Evolutionary conservation across 2,329 filamentous ascomycete genomes (phyloP).

Genomic region (Celoporthe dispersa): DNA sequence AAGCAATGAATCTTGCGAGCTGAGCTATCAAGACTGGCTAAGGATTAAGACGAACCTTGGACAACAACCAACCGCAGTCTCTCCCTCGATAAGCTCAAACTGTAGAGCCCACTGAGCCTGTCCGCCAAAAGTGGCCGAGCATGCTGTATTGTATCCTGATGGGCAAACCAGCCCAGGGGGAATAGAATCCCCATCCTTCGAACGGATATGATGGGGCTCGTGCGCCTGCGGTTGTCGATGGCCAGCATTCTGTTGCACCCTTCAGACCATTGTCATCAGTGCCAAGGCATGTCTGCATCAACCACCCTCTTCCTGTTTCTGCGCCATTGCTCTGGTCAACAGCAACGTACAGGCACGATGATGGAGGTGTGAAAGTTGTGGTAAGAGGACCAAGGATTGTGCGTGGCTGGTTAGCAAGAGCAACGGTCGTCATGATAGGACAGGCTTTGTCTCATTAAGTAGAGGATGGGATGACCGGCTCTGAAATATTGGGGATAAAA

Average conservation of each 20-base stretch:
- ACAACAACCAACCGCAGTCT: constrained; percentile 14
- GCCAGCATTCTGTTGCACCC: constrained; percentile 10
- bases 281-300: not conserved
- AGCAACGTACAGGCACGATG: constrained; percentile 5
- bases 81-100: constrained; percentile 1
- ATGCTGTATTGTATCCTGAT: not conserved
- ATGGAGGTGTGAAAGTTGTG: constrained; percentile 7
- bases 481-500: too few species aligned
- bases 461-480: too few species aligned
- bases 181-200: constrained; percentile 14
- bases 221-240: constrained; percentile 10
- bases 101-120: constrained; percentile 11
- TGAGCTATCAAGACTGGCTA: not conserved
- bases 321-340: not conserved
- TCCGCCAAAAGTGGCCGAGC: constrained; percentile 5
- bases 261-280: not conserved
- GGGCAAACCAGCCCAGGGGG: constrained; percentile 15
- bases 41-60: not conserved
- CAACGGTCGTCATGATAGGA: not conserved
- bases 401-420: constrained; percentile 6
- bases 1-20: not conserved
- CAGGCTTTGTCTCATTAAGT: not conserved
- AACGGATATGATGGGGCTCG: not conserved
- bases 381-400: constrained; percentile 14
- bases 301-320: not conserved